Percentiles rank a stretch among this genome's conserved stretches.
phyloP scores from a whole-genome alignment of 75 land plant genomes.

The Pseudotsuga menziesii region DNA sequence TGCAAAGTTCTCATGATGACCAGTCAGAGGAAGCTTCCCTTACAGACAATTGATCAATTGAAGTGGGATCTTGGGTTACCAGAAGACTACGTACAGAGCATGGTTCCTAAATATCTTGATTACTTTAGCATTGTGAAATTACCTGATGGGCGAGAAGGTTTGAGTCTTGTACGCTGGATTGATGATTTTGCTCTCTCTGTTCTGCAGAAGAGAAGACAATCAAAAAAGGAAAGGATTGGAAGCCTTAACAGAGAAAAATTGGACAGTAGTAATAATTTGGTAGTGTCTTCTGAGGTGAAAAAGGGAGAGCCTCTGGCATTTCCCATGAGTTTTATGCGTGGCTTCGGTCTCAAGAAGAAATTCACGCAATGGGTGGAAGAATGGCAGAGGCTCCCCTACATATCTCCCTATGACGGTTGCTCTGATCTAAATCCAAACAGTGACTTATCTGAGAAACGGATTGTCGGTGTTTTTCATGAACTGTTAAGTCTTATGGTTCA shows the following conservation, averaged over 20 bases:
- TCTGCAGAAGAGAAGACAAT: conserved; percentile 24
- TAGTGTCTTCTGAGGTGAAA: not conserved
- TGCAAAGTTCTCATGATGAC: conserved; percentile 60
- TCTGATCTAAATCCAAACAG: conserved; percentile 58
- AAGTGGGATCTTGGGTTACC: conserved; percentile 65
- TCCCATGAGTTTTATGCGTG: conserved; percentile 52
- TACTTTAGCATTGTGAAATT: conserved; percentile 25
- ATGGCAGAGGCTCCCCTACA: conserved; percentile 69
- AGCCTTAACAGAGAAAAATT: not conserved
- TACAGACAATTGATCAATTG: conserved; percentile 50
- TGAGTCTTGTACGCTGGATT: conserved; percentile 49
- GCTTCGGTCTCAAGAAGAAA: conserved; percentile 53
- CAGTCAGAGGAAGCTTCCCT: conserved; percentile 19
- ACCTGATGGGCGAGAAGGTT: conserved; percentile 31
- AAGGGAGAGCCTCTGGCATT: conserved; percentile 27
- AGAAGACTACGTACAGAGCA: conserved; percentile 20
- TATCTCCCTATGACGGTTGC: conserved; percentile 52
- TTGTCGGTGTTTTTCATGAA: conserved; percentile 73
- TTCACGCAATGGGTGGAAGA: conserved; percentile 49
- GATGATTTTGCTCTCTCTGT: conserved; percentile 43
- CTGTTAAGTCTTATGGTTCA: conserved; percentile 56
- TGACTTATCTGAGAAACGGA: conserved; percentile 62
- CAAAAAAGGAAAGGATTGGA: not conserved
- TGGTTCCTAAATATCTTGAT: conserved; percentile 32
- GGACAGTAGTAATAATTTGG: not conserved